Evolutionary conservation across 1,284 basidiomycete species (phyloP), one percentile per base, ranked within the genome.

Genomic region (Ceratobasidium sp.): DNA sequence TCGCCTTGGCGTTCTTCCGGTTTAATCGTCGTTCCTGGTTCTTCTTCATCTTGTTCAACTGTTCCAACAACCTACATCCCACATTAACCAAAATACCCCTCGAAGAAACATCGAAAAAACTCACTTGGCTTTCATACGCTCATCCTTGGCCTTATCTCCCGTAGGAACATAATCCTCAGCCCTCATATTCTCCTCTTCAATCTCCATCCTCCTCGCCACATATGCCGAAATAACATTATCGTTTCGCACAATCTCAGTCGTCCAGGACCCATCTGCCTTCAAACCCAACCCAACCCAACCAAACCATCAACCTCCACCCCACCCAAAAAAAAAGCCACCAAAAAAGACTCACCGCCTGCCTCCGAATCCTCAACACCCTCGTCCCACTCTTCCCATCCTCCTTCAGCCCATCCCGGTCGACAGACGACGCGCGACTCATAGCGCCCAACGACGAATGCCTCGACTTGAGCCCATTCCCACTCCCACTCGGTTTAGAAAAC

Each of bases 11-110:
- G 83, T 97, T 97, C 90, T 99, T 99, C 82, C 98, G 89, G 84
- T 97, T 96, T 82, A 98, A 86, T 23, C 97, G 93, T 49, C 97
- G 91, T 84, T 97, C 96, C 86, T 98, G 97, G 84, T 98, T 98
- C 88, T 97, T 97, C 89, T 98, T 98, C 90, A 97, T 94, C 82
- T 96, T 90, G 44, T 95, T 95, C 81, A 99, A 94, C 84, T 97
- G 94, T 84, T 97, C 95, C 83, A 96, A 94, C 80, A 99, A 89
- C 80, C 97, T 96, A 78, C 73, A 33, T 18, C 42, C 73, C 80
- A 81, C 76, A 61, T 53, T 75, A 70, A 81, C 28, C n/a, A 49
- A 56, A 20, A 13, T 23, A 12, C 12, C 13, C 20, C 23, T 79
- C 78, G 69, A 63, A 58, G 63, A 46, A 67, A 78, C 33, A 33